Conservation (phyloP, 495 filamentous ascomycete genomes). For the Xylaria palmicola region DNA sequence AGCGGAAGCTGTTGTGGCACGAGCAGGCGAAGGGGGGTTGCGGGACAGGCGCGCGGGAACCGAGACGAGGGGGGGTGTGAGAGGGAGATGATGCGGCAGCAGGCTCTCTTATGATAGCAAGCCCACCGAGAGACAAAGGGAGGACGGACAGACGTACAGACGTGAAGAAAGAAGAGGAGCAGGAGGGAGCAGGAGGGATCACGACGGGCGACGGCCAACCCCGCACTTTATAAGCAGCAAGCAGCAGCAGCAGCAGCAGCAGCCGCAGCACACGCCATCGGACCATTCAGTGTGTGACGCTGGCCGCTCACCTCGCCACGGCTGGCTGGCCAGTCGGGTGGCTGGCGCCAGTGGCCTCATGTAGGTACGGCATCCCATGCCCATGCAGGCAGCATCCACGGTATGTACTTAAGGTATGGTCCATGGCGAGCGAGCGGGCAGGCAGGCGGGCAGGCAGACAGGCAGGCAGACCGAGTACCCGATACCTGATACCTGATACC, state of each 20-base stretch:
- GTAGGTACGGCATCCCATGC: background rate
- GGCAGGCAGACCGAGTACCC: no score
- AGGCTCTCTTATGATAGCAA: background rate
- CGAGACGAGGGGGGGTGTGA: no score
- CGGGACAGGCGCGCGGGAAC: no score
- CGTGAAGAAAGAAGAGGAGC: background rate
- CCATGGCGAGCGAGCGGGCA: no score
- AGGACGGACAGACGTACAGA: no score
- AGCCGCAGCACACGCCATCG: background rate
- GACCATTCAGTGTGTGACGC: conserved; percentile 3
- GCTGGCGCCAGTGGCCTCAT: background rate
- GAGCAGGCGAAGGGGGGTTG: no score
- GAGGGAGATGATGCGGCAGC: background rate
- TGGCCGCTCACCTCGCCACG: background rate
- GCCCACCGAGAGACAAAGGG: background rate
- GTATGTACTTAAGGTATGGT: no score
- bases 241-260: background rate
- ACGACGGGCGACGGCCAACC: background rate
- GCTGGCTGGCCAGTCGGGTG: background rate
- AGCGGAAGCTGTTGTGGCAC: background rate
- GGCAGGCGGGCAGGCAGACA: no score
- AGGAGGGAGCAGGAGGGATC: background rate
- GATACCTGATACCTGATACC: no score
- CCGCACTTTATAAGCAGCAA: conserved; percentile 18
- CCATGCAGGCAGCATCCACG: background rate